Conservation (phyloP, 139 green algal genomes). For the Tetratostichococcus sp. region DNA sequence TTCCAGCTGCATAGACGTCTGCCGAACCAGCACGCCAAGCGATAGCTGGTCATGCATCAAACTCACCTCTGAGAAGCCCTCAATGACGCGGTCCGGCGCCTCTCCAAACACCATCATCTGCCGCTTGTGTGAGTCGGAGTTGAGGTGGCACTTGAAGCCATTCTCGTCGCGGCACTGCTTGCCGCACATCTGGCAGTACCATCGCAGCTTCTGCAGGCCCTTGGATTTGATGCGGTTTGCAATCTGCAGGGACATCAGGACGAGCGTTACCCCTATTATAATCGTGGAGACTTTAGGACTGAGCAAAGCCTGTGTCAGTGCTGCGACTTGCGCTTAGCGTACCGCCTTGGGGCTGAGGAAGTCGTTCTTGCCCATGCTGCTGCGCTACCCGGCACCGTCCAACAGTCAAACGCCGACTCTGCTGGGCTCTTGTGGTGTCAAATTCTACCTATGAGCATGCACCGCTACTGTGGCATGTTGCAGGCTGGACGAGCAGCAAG, state of each 20-base stretch:
- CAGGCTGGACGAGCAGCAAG: too few relatives aligned
- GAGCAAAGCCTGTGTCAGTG: neutral
- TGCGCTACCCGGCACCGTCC: too few relatives aligned
- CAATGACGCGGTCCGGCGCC: conserved; percentile 67
- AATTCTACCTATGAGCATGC: too few relatives aligned
- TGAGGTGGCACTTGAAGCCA: conserved; percentile 96
- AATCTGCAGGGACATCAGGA: conserved; percentile 55
- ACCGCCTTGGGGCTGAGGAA: conserved; percentile 89
- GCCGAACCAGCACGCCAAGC: too few relatives aligned
- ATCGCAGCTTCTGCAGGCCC: conserved; percentile 92
- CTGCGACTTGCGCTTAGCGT: neutral
- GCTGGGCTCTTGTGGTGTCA: too few relatives aligned
- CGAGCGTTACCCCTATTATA: neutral
- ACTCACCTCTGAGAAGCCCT: conserved; percentile 79
- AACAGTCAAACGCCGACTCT: too few relatives aligned
- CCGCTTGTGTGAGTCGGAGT: conserved; percentile 68
- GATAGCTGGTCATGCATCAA: too few relatives aligned
- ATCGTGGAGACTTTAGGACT: neutral
- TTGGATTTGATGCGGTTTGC: conserved; percentile 96
- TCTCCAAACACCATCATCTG: conserved; percentile 90
- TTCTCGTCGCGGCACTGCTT: conserved; percentile 99
- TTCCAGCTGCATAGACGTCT: too few relatives aligned
- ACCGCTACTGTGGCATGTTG: too few relatives aligned
- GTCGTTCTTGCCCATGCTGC: conserved; percentile 73
- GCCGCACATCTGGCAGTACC: conserved; percentile 89